A percentile compares a stretch with the other conserved stretches of the same genome.
phyloP scores from a whole-genome alignment of 495 filamentous ascomycete genomes.

The Trichocladium uniseriatum region DNA sequence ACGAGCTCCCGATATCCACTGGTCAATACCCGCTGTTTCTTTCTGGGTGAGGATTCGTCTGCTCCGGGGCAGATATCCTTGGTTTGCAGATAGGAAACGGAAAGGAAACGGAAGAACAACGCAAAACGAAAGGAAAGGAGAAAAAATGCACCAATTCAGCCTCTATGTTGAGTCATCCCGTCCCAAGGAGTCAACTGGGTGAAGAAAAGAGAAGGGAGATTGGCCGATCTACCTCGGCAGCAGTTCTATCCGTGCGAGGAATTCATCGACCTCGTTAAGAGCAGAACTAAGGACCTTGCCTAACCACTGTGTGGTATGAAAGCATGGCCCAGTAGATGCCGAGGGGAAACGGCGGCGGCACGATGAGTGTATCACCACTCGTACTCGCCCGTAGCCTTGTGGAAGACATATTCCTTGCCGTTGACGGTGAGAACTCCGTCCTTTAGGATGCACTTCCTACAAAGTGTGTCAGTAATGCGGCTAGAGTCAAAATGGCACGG shows the following conservation, averaged over 20 bases:
- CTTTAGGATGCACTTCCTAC: slow-evolving; percentile 89
- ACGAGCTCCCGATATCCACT: no score
- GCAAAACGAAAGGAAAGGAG: neutral
- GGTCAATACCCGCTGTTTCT: no score
- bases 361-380: slow-evolving; percentile 68
- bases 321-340: neutral
- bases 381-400: slow-evolving; percentile 93
- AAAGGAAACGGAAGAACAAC: neutral
- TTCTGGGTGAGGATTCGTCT: no score
- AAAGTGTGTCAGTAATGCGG: neutral
- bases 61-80: no score
- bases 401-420: slow-evolving; percentile 93
- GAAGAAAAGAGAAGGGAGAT: no score
- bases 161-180: no score
- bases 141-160: neutral
- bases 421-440: slow-evolving; percentile 89
- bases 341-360: neutral
- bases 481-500: no score
- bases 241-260: no score
- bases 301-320: neutral
- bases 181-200: no score
- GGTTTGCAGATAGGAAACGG: no score
- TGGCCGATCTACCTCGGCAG: no score
- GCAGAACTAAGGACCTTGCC: neutral
- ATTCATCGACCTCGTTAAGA: no score